A percentile compares a stretch with the other conserved stretches of the same genome.
phyloP scores from a whole-genome alignment of 2,329 filamentous ascomycete species.

The Paecilomyces sp. region DNA sequence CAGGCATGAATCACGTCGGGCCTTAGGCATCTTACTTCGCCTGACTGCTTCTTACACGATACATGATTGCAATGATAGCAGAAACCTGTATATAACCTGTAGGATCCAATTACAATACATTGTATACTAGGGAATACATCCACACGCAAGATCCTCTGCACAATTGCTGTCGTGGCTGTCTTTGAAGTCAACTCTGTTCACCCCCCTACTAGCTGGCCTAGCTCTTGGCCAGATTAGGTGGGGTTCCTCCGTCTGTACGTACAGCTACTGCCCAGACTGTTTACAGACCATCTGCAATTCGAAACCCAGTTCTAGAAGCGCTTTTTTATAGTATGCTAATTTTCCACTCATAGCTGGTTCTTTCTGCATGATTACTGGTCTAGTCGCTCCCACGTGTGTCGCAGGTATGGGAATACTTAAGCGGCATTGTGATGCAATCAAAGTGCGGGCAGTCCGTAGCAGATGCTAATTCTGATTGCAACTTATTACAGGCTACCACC shows the following conservation, averaged over 20 bases:
- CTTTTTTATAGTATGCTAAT: too few relatives aligned
- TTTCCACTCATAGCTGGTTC: too few relatives aligned
- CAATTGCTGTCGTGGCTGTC: background rate
- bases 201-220: background rate
- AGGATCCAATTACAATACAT: background rate
- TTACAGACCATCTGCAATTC: background rate
- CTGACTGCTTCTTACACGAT: too few relatives aligned
- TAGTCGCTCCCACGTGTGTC: background rate
- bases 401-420: background rate
- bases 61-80: too few relatives aligned
- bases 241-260: background rate
- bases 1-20: conserved; percentile 7
- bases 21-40: too few relatives aligned
- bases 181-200: background rate
- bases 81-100: too few relatives aligned
- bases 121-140: background rate
- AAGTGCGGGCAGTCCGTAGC: background rate
- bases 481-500: background rate
- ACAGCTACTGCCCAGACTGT: background rate
- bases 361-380: too few relatives aligned
- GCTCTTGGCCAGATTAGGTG: background rate
- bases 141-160: background rate
- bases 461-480: background rate
- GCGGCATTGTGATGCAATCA: background rate
- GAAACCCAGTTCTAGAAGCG: background rate